Base-by-base conservation (phyloP, 1,139 yeast species). In the Kodamaea ohmeri region DNA sequence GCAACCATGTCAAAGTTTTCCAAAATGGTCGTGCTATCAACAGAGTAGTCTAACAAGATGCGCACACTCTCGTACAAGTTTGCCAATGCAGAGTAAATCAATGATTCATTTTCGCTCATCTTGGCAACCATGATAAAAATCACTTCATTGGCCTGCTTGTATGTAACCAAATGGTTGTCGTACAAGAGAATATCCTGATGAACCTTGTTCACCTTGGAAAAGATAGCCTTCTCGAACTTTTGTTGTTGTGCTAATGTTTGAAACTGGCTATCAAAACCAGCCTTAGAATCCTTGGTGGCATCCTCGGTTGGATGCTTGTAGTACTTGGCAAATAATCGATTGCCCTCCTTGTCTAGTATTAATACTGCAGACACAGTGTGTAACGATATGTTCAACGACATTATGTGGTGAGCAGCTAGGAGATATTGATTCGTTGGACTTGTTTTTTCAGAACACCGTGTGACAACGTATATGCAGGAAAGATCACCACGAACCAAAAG, bases 1-100 rank as follows among this genome's bases (percentile, higher is more conserved):
- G 87, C 73, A 36, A 89, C 83, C 70, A 87, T 71, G 61, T 92
- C 99, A 58, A 83, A 92, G 59, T 84, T 79, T 48, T 87, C 96
- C 53, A 83, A 74, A 34, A 92, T 66, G 3, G 92, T 76, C 46
- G 80, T 73, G 61, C 83, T 86, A 61, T 92, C 97, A 47, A 90
- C 69, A 19, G 85, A 80, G 55, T 78, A 80, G 51, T 78, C 81
- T 48, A 90, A 70, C 42, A 90, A 73, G 45, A 87, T 78, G 50
- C 83, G 90, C 46, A 92, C 67, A 13, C 95, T 84, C 45, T 89
- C 96, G 48, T 78, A 76, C 46, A 92, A 70, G 27, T 94, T 95
- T 47, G 78, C 73, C 42, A 89, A 76, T 34, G 86, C 84, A 38
- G 86, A 83, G 62, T 76, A 89, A 35, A 92, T 66, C 67, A 90